Evolutionary conservation across 2,329 filamentous ascomycete species (phyloP).

Genomic region (Aspergillus pseudoviridinutans): DNA sequence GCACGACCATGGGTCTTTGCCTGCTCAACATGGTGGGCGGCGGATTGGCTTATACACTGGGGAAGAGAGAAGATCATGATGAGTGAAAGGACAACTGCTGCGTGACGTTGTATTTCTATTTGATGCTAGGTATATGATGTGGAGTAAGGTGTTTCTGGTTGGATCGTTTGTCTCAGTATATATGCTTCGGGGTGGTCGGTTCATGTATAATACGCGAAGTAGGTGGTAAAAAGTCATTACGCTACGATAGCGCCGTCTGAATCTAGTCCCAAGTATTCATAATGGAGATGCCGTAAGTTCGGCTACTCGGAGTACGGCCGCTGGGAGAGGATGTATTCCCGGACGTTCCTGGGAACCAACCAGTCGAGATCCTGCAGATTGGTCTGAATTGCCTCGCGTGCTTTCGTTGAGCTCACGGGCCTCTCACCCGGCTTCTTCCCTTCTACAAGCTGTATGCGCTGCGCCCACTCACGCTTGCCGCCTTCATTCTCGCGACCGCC

Average conservation of each 20-base stretch:
- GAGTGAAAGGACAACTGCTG: constrained; percentile 18
- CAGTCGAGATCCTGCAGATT: constrained; percentile 30
- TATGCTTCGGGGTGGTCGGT: neutral
- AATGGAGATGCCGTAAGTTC: neutral
- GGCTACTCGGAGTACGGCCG: constrained; percentile 25
- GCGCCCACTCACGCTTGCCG: constrained; percentile 40
- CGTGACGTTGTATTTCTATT: neutral
- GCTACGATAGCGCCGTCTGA: neutral
- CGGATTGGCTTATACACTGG: constrained; percentile 44
- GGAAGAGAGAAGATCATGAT: constrained; percentile 37
- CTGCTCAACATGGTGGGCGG: constrained; percentile 45
- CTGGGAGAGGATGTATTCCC: constrained; percentile 30
- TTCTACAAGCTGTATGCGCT: constrained; percentile 40
- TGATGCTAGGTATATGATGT: neutral
- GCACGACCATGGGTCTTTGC: constrained; percentile 44
- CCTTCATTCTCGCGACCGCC: constrained; percentile 36
- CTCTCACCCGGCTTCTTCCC: constrained; percentile 32
- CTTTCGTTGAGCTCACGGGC: constrained; percentile 42
- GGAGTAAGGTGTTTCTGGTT: neutral
- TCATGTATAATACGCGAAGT: neutral
- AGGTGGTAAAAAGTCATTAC: neutral
- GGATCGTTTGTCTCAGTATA: neutral
- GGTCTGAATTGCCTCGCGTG: constrained; percentile 33
- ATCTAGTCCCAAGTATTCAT: neutral
- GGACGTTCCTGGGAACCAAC: constrained; percentile 33